A percentile compares a stretch with the other conserved stretches of the same genome.
These are phyloP conservation scores for Sicyos baderoa DNA, from an alignment of 306 rosid species.

Conservation along the genomic window DNA sequence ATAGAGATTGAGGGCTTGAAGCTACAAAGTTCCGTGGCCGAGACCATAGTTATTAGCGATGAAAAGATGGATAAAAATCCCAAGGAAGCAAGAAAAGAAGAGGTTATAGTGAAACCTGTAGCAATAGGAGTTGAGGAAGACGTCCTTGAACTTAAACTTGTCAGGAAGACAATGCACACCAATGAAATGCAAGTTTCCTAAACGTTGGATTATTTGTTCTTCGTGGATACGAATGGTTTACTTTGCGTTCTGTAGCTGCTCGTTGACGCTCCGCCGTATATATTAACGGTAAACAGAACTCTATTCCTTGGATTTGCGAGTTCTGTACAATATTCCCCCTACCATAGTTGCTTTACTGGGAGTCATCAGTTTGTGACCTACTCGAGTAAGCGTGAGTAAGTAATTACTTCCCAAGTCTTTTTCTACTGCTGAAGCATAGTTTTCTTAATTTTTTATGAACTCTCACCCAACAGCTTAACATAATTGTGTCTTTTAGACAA, in stretches of 20 bases:
- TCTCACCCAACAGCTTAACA: neutral
- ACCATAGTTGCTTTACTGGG: neutral
- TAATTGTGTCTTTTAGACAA: neutral
- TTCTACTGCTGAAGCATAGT: neutral
- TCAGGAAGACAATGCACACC: neutral
- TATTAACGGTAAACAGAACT: neutral
- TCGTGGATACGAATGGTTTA: neutral
- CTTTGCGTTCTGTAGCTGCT: slow-evolving; percentile 9
- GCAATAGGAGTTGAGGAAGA: slow-evolving; percentile 21
- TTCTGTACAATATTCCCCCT: neutral
- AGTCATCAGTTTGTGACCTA: slow-evolving; percentile 4
- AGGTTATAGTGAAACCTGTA: neutral
- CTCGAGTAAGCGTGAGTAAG: neutral
- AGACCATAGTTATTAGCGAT: slow-evolving; percentile 16
- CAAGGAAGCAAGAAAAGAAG: slow-evolving; percentile 14
- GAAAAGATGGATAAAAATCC: slow-evolving; percentile 12
- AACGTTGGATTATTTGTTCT: neutral
- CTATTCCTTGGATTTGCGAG: slow-evolving; percentile 5
- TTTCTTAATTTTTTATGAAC: neutral
- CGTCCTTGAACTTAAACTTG: slow-evolving; percentile 15
- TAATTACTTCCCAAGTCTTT: neutral
- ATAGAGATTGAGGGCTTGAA: slow-evolving; percentile 23
- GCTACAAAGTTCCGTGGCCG: slow-evolving; percentile 16
- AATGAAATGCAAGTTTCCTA: slow-evolving; percentile 18
- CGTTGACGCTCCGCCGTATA: slow-evolving; percentile 8